Conservation (phyloP, 1,139 yeast genomes). For the Pichia sp. region DNA sequence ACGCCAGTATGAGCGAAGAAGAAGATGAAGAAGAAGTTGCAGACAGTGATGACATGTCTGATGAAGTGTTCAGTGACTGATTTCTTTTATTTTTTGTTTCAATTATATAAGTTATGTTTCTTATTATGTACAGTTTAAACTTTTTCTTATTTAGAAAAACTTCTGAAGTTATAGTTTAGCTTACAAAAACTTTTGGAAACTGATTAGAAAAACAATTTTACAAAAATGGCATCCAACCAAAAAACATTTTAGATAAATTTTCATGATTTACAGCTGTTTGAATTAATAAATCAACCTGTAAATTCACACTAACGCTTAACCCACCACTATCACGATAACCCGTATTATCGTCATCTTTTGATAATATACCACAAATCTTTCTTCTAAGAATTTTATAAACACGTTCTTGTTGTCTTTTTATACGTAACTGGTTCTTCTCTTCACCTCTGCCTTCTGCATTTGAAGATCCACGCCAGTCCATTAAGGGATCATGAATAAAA, state of each 20-base stretch:
- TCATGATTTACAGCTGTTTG: conserved; percentile 75
- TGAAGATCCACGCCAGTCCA: conserved; percentile 47
- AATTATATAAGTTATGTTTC: neutral
- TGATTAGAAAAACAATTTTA: neutral
- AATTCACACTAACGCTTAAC: conserved; percentile 81
- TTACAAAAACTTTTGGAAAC: neutral
- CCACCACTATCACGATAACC: conserved; percentile 39
- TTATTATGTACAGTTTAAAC: neutral
- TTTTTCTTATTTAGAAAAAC: neutral
- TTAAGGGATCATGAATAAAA: conserved; percentile 84
- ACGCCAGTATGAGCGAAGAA: conserved; percentile 43
- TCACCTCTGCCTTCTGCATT: conserved; percentile 14
- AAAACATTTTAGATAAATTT: conserved; percentile 77
- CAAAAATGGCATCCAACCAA: conserved; percentile 78
- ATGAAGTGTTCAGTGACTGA: conserved; percentile 28
- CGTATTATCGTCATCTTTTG: conserved; percentile 46
- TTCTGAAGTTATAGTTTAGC: too few relatives aligned
- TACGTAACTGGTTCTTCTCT: conserved; percentile 37
- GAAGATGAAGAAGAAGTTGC: conserved; percentile 39
- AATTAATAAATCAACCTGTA: conserved; percentile 86
- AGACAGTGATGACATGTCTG: conserved; percentile 39
- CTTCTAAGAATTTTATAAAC: conserved; percentile 73
- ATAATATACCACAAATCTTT: conserved; percentile 79
- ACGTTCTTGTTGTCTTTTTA: conserved; percentile 24
- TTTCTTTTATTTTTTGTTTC: neutral